Conservation (phyloP, 306 rosid genomes). For the Inga oerstediana region DNA sequence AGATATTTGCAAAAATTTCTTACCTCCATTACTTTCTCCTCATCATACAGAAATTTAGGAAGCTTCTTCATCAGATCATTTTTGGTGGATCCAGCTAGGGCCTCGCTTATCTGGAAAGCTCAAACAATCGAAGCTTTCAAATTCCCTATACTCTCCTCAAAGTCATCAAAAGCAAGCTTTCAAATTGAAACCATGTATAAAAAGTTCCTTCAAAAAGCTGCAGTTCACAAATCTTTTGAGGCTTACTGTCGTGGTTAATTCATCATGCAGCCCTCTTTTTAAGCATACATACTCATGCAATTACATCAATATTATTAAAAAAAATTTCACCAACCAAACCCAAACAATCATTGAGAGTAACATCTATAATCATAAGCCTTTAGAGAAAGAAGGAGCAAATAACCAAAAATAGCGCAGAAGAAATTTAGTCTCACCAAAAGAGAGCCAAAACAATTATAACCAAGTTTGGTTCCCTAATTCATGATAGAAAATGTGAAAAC, state of each 20-base stretch:
- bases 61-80: slow-evolving; percentile 11
- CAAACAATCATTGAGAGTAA: background rate
- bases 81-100: background rate
- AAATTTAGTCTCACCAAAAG: background rate
- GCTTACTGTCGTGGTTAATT: background rate
- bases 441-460: background rate
- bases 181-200: background rate
- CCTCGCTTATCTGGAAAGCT: slow-evolving; percentile 2
- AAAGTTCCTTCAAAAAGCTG: background rate
- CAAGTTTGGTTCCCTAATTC: background rate
- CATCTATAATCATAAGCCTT: background rate
- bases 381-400: background rate
- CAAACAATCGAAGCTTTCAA: background rate
- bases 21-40: background rate
- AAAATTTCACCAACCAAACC: background rate
- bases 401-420: background rate
- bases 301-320: background rate
- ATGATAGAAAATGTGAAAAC: background rate
- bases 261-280: background rate
- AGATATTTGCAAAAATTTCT: background rate
- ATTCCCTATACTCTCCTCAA: background rate
- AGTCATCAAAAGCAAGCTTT: slow-evolving; percentile 3
- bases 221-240: background rate
- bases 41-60: slow-evolving; percentile 8
- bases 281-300: background rate